Evolutionary conservation across 768 basidiomycete genomes (phyloP).

Genomic region (Boletus eberwhitei): DNA sequence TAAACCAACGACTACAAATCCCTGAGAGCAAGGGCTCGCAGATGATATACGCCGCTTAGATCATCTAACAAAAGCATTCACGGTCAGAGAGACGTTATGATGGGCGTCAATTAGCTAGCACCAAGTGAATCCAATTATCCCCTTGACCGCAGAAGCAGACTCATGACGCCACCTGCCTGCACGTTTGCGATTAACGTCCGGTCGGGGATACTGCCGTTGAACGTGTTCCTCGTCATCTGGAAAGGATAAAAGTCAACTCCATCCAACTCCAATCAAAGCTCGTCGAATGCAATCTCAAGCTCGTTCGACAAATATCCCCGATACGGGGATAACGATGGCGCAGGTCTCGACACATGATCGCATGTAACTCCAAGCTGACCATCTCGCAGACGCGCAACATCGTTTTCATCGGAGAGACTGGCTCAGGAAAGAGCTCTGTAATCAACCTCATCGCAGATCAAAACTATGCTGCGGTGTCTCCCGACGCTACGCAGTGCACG

Average conservation of each 20-base stretch:
- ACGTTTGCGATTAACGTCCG: not conserved
- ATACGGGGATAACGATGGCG: not conserved
- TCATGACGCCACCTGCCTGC: not conserved
- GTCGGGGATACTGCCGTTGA: not conserved
- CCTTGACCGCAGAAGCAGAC: not conserved
- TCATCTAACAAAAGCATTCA: too few relatives aligned
- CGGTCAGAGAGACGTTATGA: not conserved
- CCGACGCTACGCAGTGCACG: conserved; percentile 33
- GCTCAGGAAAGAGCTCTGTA: conserved; percentile 39
- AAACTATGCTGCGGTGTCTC: conserved; percentile 25
- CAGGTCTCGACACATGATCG: conserved; percentile 4
- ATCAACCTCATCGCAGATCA: conserved; percentile 37
- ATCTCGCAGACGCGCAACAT: conserved; percentile 26
- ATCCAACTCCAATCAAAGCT: not conserved
- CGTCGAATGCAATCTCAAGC: not conserved
- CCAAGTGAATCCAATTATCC: not conserved
- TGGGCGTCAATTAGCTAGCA: not conserved
- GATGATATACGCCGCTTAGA: not conserved
- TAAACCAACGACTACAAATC: not conserved
- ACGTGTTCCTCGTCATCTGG: not conserved
- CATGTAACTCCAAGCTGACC: not conserved
- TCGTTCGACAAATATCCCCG: not conserved
- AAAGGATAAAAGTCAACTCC: not conserved
- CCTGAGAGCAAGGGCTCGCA: not conserved
- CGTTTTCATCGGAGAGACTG: conserved; percentile 36